These are phyloP conservation scores for Phaeophleospora eucalypticola DNA, from an alignment of 2,329 filamentous ascomycete genomes.

Conservation along the genomic window DNA sequence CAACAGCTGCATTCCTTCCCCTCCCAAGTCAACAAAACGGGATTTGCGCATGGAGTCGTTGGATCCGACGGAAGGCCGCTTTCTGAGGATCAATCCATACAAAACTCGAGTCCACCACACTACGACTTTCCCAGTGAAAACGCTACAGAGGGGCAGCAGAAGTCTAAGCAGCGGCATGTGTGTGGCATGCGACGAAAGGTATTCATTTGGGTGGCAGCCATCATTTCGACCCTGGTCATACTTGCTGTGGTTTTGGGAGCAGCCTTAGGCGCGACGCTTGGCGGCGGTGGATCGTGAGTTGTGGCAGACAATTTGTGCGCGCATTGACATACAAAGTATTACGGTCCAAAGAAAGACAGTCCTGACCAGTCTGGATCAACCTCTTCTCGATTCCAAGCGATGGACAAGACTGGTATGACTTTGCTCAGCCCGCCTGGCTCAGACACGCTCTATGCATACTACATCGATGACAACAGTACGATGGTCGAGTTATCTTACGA, in stretches of 20 bases:
- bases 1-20: too few relatives aligned
- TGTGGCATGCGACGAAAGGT: slow-evolving; percentile 14
- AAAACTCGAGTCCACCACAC: slow-evolving; percentile 2
- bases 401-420: slow-evolving; percentile 15
- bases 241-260: slow-evolving; percentile 13
- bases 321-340: too few relatives aligned
- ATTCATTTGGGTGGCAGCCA: slow-evolving; percentile 7
- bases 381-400: not conserved
- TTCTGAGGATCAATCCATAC: too few relatives aligned
- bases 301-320: too few relatives aligned
- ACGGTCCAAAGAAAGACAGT: too few relatives aligned
- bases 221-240: slow-evolving; percentile 8
- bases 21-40: too few relatives aligned
- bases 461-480: slow-evolving; percentile 11
- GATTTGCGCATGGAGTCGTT: too few relatives aligned
- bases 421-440: slow-evolving; percentile 3
- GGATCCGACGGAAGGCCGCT: too few relatives aligned
- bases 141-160: slow-evolving; percentile 1
- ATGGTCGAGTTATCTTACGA: slow-evolving; percentile 14
- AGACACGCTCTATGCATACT: slow-evolving; percentile 11
- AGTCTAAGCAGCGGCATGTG: slow-evolving; percentile 2
- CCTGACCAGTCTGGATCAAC: too few relatives aligned
- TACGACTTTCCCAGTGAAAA: slow-evolving; percentile 1
- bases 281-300: too few relatives aligned
- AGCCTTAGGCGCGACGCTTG: too few relatives aligned